Percentiles rank a stretch among this genome's conserved stretches.
phyloP scores from a whole-genome alignment of 805 yeast species.

The Candida dajiaensis region DNA sequence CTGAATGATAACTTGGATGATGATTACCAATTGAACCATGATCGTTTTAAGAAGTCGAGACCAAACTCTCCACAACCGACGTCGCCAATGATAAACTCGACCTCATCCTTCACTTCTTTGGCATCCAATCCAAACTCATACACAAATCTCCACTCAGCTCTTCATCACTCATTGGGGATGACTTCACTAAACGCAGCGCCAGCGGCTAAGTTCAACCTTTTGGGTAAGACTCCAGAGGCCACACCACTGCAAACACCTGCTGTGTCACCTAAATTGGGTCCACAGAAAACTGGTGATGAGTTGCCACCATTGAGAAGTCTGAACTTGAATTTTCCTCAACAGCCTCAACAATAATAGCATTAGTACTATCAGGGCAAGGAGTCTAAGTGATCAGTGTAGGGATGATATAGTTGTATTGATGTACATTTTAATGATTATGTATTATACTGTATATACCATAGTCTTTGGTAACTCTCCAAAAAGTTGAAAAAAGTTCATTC shows the following conservation, averaged over 20 bases:
- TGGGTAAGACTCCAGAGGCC: conserved; percentile 25
- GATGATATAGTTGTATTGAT: no score
- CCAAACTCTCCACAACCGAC: conserved; percentile 28
- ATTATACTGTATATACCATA: background rate
- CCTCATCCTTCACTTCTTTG: conserved; percentile 10
- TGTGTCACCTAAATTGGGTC: conserved; percentile 21
- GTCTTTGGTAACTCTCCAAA: no score
- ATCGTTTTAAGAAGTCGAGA: conserved; percentile 32
- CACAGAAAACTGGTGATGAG: conserved; percentile 14
- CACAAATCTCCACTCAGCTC: conserved; percentile 19
- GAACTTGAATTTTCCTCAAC: conserved; percentile 21
- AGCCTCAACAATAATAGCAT: conserved; percentile 5
- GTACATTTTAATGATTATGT: background rate
- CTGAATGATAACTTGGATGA: conserved; percentile 35
- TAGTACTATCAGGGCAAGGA: no score
- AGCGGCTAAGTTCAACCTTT: conserved; percentile 8
- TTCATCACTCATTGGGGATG: conserved; percentile 19
- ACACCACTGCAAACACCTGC: conserved; percentile 24
- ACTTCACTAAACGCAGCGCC: conserved; percentile 10
- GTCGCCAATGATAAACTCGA: conserved; percentile 11
- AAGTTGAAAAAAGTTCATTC: background rate
- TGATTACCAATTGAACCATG: conserved; percentile 28
- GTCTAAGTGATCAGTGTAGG: no score
- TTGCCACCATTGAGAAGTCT: conserved; percentile 25
- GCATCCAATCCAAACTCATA: conserved; percentile 16